Evolutionary conservation across 495 filamentous ascomycete genomes (phyloP), one percentile per base, ranked within the genome.

Genomic region (Lasiosphaeria miniovina): DNA sequence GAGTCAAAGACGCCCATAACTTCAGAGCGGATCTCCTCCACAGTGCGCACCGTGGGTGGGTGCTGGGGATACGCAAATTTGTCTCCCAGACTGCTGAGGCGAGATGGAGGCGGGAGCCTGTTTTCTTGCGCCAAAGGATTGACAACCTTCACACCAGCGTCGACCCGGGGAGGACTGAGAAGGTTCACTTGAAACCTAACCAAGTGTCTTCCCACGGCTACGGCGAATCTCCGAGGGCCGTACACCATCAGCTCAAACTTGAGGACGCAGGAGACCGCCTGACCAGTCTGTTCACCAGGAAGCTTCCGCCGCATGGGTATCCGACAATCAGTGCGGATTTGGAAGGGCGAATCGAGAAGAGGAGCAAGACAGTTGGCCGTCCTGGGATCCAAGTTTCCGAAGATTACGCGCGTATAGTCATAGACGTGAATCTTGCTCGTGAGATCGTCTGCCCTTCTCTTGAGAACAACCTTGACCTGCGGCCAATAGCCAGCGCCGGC

Each of bases 1-100:
- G 83, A 85, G 71, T 96, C 90, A 64, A 98, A 96, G 75, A 98
- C 90, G 43, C 84, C 85, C 70, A 90, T 82, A 11, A 96, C 89
- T 33, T 96, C 91, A 64, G 84, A 83, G 4, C 86, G 87, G 35
- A 95, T 86, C 71, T 97, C 92, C 65, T 98, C 93, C 4, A 84
- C 83, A 2, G 89, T 91, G 12, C 90, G 79, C 45, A 76, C 60
- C 4, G 71, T 71, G 12, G 65, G 66, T 38, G 69, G 59, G 9
- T 64, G 61, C 8, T 61, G 49, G 52, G 57, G 31, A 33, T 58
- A 53, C 9, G 45, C 49, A 54, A 9, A 55, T 46, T 6, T 58
- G 36, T 59, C 64, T 54, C 61, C 58, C 45, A 52, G 43, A 24
- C 54, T 43, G 59, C 62, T 59, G 57, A 62, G 7, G 36, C 51